These are phyloP conservation scores for Solanum hybrid DNA, from an alignment of 305 asterid genomes.

Conservation along the genomic window DNA sequence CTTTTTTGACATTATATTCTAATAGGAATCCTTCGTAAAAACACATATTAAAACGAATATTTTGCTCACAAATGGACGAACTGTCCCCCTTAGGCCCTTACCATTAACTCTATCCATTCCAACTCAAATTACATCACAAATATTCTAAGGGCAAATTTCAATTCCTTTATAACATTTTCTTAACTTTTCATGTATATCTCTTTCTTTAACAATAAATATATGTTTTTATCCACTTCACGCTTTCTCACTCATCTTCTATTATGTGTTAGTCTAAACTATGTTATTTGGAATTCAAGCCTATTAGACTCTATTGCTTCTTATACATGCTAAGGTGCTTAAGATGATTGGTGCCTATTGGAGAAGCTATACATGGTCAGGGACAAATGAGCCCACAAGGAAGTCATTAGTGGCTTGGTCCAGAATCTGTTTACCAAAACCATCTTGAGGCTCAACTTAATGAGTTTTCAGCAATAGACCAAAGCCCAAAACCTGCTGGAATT, in stretches of 20 bases:
- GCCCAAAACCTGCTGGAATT: not conserved
- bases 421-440: not conserved
- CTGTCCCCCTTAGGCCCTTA: not conserved
- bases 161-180: too few relatives aligned
- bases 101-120: not conserved
- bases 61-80: too few relatives aligned
- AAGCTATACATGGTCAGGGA: not conserved
- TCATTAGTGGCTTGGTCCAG: not conserved
- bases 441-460: not conserved
- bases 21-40: too few relatives aligned
- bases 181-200: not conserved
- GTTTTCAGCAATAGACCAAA: not conserved
- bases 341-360: too few relatives aligned
- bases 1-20: too few relatives aligned
- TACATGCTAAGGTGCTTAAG: too few relatives aligned
- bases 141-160: not conserved
- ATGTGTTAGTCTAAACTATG: not conserved
- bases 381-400: not conserved
- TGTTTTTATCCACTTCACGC: not conserved
- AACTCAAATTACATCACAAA: not conserved
- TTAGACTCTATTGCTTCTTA: too few relatives aligned
- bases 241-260: not conserved
- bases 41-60: too few relatives aligned
- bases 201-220: not conserved
- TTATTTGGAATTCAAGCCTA: too few relatives aligned